These are phyloP conservation scores for Phialocephala sp. DNA, from an alignment of 2,329 filamentous ascomycete genomes.

Conservation along the genomic window DNA sequence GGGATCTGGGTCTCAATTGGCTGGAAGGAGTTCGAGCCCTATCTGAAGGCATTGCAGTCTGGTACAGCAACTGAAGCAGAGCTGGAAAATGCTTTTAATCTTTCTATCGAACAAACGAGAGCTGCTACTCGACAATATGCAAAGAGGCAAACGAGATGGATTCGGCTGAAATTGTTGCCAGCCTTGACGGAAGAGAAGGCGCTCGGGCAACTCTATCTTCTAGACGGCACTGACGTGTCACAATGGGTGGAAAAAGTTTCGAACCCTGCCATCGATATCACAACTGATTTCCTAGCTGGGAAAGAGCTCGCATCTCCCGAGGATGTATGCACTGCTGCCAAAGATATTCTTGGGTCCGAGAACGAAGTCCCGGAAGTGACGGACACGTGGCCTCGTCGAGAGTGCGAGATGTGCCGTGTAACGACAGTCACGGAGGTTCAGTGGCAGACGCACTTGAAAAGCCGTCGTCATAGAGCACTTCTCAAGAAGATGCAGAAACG, in stretches of 20 bases:
- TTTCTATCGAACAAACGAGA: constrained; percentile 77
- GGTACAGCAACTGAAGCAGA: constrained; percentile 43
- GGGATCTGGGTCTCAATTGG: constrained; percentile 98
- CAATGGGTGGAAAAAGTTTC: constrained; percentile 69
- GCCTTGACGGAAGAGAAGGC: constrained; percentile 62
- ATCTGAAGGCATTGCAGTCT: constrained; percentile 57
- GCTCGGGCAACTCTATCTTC: constrained; percentile 69
- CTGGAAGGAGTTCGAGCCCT: constrained; percentile 87
- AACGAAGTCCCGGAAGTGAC: constrained; percentile 50
- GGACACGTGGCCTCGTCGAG: constrained; percentile 53
- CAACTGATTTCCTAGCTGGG: constrained; percentile 65
- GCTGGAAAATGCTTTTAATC: constrained; percentile 59
- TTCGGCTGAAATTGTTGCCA: constrained; percentile 79
- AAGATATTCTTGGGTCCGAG: constrained; percentile 62
- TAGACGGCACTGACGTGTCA: constrained; percentile 77
- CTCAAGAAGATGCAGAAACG: constrained; percentile 37
- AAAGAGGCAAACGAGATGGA: constrained; percentile 84
- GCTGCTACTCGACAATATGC: constrained; percentile 87
- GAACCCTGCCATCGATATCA: constrained; percentile 66
- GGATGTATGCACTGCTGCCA: constrained; percentile 63
- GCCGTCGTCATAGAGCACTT: constrained; percentile 47
- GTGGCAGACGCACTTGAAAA: constrained; percentile 54
- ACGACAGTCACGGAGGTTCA: constrained; percentile 61
- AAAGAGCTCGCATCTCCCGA: constrained; percentile 50
- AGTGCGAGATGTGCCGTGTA: constrained; percentile 76